Base-by-base conservation (phyloP, 495 filamentous ascomycete genomes). In the Massariosphaeria phaeospora region DNA sequence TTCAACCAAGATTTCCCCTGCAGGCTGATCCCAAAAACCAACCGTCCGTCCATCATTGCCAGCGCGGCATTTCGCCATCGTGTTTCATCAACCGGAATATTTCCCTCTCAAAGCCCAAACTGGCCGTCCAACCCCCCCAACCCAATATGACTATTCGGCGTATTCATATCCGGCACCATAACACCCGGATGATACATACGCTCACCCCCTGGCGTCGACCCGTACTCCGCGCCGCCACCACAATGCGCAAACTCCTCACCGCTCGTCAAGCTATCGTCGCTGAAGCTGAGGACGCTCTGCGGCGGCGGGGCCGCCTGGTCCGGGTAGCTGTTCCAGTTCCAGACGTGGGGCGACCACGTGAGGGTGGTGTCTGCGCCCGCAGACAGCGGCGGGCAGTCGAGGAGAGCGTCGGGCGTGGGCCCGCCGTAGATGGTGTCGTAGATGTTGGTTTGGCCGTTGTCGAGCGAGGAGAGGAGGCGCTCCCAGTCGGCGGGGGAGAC, bases 381-480 rank as follows among this genome's bases (percentile, higher is more conserved):
- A 46, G 64, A 46, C 67, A 76, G 73, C 17, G 73, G 70, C 39
- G 45, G 72, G 69, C 31, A 73, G 68, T 64, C 68, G 57, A 67
- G 72, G 62, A 68, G 75, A 58, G 38, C 77, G 17, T 69, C 76
- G 20, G 74, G 73, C 31, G 79, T 75, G 38, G 79, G 80, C 12
- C 85, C 85, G 41, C 86, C 88, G 62, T 91, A 91, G 47, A 91
- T 89, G 9, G 84, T 82, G 57, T 86, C 87, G 75, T 89, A 93
- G 9, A 91, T 81, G 64, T 88, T 91, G 13, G 83, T 81, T 62
- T 80, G 80, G 3, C 84, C 87, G 29, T 81, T 81, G 55, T 93
- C 89, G 70, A 95, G 81, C 30, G 81, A 82, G 34, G 83, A 82
- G 15, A 91, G 73, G 0, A 93, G 76, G 11, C 81, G 78, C 65